Evolutionary conservation across 2,329 filamentous ascomycete species (phyloP).

Genomic region (Fulvia fulva): DNA sequence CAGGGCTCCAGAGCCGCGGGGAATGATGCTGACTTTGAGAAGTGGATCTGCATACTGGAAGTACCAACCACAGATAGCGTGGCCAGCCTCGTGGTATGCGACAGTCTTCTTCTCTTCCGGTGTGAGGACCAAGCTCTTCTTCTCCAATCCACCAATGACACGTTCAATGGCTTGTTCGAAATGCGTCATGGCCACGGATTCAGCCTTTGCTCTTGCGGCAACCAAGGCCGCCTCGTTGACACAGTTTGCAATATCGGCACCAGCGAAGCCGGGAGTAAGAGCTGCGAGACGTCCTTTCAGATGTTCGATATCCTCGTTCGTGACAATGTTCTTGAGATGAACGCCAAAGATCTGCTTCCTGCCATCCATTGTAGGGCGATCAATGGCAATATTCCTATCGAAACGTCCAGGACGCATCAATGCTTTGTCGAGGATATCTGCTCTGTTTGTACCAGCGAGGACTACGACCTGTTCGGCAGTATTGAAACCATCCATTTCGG

Average conservation of each 20-base stretch:
- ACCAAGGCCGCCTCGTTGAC: slow-evolving; percentile 96
- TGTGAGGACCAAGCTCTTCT: slow-evolving; percentile 90
- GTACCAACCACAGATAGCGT: slow-evolving; percentile 98
- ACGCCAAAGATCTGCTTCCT: slow-evolving; percentile 95
- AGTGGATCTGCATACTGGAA: slow-evolving; percentile 94
- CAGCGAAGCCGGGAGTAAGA: slow-evolving; percentile 91
- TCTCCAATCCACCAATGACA: slow-evolving; percentile 92
- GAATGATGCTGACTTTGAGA: slow-evolving; percentile 97
- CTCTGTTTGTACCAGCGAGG: slow-evolving; percentile 91
- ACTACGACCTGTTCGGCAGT: slow-evolving; percentile 95
- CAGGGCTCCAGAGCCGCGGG: slow-evolving; percentile 85
- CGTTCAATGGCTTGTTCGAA: slow-evolving; percentile 98
- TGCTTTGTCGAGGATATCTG: slow-evolving; percentile 90
- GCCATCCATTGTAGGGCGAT: slow-evolving; percentile 93
- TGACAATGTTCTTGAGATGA: slow-evolving; percentile 91
- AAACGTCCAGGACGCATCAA: slow-evolving; percentile 96
- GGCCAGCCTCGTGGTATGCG: slow-evolving; percentile 96
- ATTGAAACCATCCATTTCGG: slow-evolving; percentile 99
- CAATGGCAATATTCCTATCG: slow-evolving; percentile 92
- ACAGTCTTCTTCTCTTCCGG: slow-evolving; percentile 94
- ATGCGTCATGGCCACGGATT: slow-evolving; percentile 79
- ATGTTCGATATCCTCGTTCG: slow-evolving; percentile 81
- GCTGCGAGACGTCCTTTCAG: slow-evolving; percentile 85
- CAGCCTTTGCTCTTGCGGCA: slow-evolving; percentile 77
- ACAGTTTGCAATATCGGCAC: slow-evolving; percentile 97